Base-by-base conservation (phyloP, 2,329 filamentous ascomycete genomes). In the Monilinia polystroma region DNA sequence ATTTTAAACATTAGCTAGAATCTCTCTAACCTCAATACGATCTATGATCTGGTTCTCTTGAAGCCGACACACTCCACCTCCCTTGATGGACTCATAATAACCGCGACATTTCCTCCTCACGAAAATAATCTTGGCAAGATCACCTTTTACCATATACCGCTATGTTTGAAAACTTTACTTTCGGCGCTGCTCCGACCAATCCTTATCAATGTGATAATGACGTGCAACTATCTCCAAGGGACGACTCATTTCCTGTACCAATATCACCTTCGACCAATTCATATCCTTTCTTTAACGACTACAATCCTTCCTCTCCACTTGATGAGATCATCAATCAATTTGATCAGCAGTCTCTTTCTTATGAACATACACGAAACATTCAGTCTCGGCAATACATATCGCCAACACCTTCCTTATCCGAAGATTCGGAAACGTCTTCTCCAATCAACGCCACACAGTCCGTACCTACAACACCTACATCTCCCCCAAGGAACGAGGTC, bases 101-200 rank as follows among this genome's bases (percentile, higher is more conserved):
- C 29, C n/a, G 26, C 49, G 12, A 54, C n/a, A 54, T 29, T 49
- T 38, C 14, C 29, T n/a, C 38, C 54, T 52, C 59, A 18, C 58
- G 20, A 47, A 23, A 26, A 41, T 16, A 8, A 59, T 16, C n/a
- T 23, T 7, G 32, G 43, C 12, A 26, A 18, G 2, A 45, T 18
- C n/a, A 23, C 20, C 14, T 10, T 35, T n/a, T 26, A 64, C 41
- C 41, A 16, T 20, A 59, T 14, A n/a, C 32, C 58, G 26, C 4
- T 1, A 66, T 66, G 64, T 66, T 66, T 18, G 64, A 66, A 1
- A 55, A 66, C 20, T 66, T 66, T 43, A 66, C 64, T 23, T 66
- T 66, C 23, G 64, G 57, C 14, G 64, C 64, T n/a, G 58, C 64
- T 51, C 58, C 57, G 1, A 29, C 43, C 38, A 53, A 66, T 35